Conservation (phyloP, 495 filamentous ascomycete species). For the Lichenothelia convexa region DNA sequence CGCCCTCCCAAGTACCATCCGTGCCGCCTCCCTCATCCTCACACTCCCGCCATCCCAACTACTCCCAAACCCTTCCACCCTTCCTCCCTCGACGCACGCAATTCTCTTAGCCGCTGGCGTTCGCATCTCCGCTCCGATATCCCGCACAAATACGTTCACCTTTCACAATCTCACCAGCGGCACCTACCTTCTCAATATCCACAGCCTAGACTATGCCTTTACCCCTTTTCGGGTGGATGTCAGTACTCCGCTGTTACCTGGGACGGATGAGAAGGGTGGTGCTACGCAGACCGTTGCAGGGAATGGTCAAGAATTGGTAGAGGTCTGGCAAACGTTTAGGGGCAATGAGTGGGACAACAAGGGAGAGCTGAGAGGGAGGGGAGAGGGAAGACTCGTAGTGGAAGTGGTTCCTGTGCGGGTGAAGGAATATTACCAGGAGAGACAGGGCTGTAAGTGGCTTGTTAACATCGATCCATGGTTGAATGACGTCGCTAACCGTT, state of each 20-base stretch:
- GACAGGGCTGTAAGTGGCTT: constrained; percentile 56
- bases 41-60: no score
- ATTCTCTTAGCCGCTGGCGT: constrained; percentile 31
- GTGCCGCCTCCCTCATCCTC: no score
- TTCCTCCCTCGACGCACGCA: constrained; percentile 54
- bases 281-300: constrained; percentile 16
- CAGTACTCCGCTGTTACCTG: constrained; percentile 12
- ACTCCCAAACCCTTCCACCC: constrained; percentile 35
- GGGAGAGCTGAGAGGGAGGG: constrained; percentile 36
- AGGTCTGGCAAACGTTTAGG: constrained; percentile 73
- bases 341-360: constrained; percentile 77
- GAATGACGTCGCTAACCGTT: background rate
- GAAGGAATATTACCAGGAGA: constrained; percentile 57
- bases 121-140: constrained; percentile 34
- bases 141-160: constrained; percentile 44
- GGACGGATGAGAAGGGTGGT: constrained; percentile 38
- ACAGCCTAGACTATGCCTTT: constrained; percentile 54
- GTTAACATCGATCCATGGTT: background rate
- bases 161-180: constrained; percentile 49
- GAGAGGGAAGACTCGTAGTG: constrained; percentile 24
- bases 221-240: constrained; percentile 62
- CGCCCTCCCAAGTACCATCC: no score
- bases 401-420: constrained; percentile 40
- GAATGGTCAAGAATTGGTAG: constrained; percentile 26
- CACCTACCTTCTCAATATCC: constrained; percentile 66